Evolutionary conservation across 2,329 filamentous ascomycete genomes (phyloP).

Genomic region (Arthrinium phaeospermum): DNA sequence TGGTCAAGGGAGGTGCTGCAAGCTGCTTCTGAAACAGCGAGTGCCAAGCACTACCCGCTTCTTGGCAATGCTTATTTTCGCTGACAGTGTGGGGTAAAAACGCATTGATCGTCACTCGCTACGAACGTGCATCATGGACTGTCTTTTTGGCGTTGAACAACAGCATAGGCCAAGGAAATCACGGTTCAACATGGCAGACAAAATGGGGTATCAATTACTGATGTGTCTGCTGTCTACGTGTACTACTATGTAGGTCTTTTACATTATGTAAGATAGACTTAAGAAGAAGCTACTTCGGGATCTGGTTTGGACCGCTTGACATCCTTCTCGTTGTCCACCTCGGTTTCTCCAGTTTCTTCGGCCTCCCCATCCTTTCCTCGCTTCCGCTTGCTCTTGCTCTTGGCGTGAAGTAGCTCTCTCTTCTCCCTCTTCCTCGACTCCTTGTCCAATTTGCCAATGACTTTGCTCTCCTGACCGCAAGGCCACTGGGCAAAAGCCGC

Average conservation of each 20-base stretch:
- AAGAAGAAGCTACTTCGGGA: constrained; percentile 9
- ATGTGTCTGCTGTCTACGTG: neutral
- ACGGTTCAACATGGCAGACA: neutral
- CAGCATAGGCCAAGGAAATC: neutral
- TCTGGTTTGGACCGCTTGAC: constrained; percentile 16
- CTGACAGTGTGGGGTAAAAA: constrained; percentile 2
- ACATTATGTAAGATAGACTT: neutral
- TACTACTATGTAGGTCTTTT: neutral
- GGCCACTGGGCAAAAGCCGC: constrained; percentile 69
- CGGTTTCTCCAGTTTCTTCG: neutral
- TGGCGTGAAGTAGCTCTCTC: constrained; percentile 55
- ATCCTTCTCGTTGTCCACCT: neutral
- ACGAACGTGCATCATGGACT: neutral
- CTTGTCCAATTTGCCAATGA: constrained; percentile 60
- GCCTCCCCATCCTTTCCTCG: constrained; percentile 25
- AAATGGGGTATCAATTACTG: constrained; percentile 5
- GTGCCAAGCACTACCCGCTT: constrained; percentile 2
- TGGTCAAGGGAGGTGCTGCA: neutral
- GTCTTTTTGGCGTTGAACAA: neutral
- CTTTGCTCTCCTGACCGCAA: constrained; percentile 57
- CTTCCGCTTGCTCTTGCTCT: constrained; percentile 49
- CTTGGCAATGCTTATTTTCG: constrained; percentile 15
- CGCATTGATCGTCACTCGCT: neutral
- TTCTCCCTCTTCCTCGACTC: constrained; percentile 62
- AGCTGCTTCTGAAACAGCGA: neutral